Evolutionary conservation across 768 basidiomycete genomes (phyloP), one percentile per base, ranked within the genome.

Genomic region (Sarcomyxa edulis): DNA sequence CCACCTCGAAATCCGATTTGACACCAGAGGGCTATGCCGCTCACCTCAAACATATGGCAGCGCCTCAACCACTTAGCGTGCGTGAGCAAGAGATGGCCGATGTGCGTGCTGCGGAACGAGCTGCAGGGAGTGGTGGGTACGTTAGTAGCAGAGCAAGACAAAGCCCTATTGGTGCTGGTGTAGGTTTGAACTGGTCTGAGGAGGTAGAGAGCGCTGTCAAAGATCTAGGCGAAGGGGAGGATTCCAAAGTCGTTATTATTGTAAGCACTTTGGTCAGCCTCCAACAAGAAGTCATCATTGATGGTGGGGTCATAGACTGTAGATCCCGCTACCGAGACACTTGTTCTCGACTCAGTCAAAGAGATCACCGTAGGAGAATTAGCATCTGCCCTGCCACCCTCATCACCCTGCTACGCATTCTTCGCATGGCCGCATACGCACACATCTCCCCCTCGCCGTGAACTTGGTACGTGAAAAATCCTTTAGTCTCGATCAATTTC

Each of bases 31-130:
- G 85, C 1, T 93, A 95, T 49, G 71, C 73, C 15, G 72, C 78
- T 22, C 91, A 95, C 53, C 68, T 74, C 42, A 73, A 67, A 11
- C 86, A 91, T 52, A 57, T 76, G 34, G 65, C 74, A 22, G 86
- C 90, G 1, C 86, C 90, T 2, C 73, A 87, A 45, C 95, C 93
- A 1, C 68, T 96, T 49, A 90, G 83, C 26, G 73, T 76, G 0
- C 73, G 83, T 22, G 94, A 97, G 59, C 74, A 80, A 43, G 92
- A 94, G 55, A 70, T 95, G 45, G 83, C 73, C 0, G 80, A 83
- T 39, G 71, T 95, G 43, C 76, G 73, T 33, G 74, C 78, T 1
- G 87, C 88, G 3, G 94, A 95, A 55, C 69, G 76, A n/a, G 64
- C 68, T 39, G 70, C 69, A 7, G 72, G 66, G 35, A 53, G 52